Evolutionary conservation across 2,329 filamentous ascomycete genomes (phyloP), one percentile per base, ranked within the genome.

Genomic region (Zymoseptoria tritici): DNA sequence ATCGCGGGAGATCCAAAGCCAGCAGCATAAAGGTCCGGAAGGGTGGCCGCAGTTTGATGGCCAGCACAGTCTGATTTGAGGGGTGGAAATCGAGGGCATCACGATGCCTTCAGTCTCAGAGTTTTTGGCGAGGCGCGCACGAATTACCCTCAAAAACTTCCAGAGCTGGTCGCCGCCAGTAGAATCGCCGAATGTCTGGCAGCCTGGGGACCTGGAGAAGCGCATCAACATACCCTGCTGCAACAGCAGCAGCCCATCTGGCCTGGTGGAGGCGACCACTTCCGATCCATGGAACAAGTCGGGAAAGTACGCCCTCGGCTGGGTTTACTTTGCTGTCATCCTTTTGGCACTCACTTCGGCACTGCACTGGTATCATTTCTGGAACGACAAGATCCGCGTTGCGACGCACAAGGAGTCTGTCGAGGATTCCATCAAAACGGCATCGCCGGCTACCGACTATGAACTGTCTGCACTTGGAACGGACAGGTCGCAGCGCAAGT

Each of bases 331-430:
- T 70, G 86, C 88, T 56, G 74, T 95, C 54, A 84, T 86, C 55
- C 74, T 97, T 61, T 81, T 92, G 64, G 81, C 83, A 26, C 69
- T 84, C 57, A 85, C 92, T 4, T 77, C 88, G 9, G 69, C 87
- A 9, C 79, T 93, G 71, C 85, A 91, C 66, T 81, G 89, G 71
- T 96, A 92, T 80, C 89, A 96, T 74, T 86, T 88, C 67, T 96
- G 91, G 87, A 91, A 92, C 68, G 92, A 97, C 78, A 95, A 94
- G 77, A 90, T 96, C 66, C 85, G 92, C 66, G 89, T 92, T 66
- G 92, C 91, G 63, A 84, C 94, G 61, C 90, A 94, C 77, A 93
- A 95, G 77, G 87, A 94, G 71, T 85, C 90, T 72, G 81, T 90
- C 68, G 81, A 89, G 70, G 81, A 86, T 68, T 82, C 87, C 68